phyloP scores from a whole-genome alignment of 192 early-diverging fungal genomes.

The Backusella morwellensis region DNA sequence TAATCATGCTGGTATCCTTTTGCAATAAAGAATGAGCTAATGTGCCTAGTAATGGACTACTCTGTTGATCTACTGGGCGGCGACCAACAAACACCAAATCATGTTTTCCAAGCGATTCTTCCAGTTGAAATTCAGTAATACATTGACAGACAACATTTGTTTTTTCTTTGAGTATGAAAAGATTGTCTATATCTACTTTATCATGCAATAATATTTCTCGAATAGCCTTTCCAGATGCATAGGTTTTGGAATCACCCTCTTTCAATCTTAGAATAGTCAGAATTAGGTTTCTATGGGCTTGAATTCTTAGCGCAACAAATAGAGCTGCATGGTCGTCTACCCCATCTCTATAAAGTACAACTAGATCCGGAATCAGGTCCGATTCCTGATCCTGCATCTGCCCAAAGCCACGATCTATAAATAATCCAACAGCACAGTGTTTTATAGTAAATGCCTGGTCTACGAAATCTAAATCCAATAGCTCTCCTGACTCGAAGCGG shows the following conservation, averaged over 20 bases:
- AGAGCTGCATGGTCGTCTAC: constrained; percentile 69
- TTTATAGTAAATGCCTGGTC: constrained; percentile 20
- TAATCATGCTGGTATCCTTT: background rate
- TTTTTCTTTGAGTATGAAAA: background rate
- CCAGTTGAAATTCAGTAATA: background rate
- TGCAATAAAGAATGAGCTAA: background rate
- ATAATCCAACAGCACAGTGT: constrained; percentile 50
- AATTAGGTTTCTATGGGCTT: constrained; percentile 40
- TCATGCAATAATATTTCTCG: background rate
- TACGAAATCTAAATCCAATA: constrained; percentile 10
- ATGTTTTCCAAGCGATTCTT: background rate
- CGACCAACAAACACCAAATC: background rate
- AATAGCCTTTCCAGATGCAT: constrained; percentile 2
- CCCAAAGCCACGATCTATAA: constrained; percentile 70
- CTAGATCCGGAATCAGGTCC: constrained; percentile 28
- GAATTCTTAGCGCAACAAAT: constrained; percentile 50
- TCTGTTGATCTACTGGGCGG: background rate
- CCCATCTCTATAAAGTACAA: constrained; percentile 74
- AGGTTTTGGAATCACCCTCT: background rate
- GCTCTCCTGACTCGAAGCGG: background rate
- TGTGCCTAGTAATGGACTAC: background rate
- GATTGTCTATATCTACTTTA: background rate
- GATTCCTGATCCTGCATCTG: constrained; percentile 33
- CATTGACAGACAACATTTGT: background rate
- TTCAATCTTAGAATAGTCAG: constrained; percentile 50